Conservation (phyloP, 345 rosid species). For the Sisymbrium irio region DNA sequence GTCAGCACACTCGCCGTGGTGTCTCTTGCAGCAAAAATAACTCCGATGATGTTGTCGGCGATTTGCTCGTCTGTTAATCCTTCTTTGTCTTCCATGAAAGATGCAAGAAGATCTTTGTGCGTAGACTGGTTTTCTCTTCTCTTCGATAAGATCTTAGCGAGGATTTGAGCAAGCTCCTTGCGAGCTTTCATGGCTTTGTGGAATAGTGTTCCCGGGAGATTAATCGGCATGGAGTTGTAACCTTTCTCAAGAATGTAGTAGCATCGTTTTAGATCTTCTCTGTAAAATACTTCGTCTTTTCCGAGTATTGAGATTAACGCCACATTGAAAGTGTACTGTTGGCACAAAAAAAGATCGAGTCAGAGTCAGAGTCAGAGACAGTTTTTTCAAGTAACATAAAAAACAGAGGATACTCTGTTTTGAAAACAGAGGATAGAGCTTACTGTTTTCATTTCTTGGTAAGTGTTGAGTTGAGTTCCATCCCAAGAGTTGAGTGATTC, state of each 20-base stretch:
- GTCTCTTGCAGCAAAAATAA: constrained; percentile 87
- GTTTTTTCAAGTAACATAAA: background rate
- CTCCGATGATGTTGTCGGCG: constrained; percentile 90
- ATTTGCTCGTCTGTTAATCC: constrained; percentile 73
- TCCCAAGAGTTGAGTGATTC: constrained; percentile 42
- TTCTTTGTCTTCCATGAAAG: constrained; percentile 75
- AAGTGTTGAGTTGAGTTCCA: constrained; percentile 49
- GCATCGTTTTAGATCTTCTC: constrained; percentile 64
- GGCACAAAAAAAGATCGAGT: background rate
- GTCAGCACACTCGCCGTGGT: constrained; percentile 84
- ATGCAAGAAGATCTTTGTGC: constrained; percentile 57
- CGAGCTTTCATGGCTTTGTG: constrained; percentile 92
- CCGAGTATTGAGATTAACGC: constrained; percentile 78
- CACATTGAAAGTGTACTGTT: constrained; percentile 83
- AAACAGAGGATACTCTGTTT: constrained; percentile 14
- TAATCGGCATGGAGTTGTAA: constrained; percentile 81
- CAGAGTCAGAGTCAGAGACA: background rate
- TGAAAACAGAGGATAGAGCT: background rate
- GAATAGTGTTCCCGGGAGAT: constrained; percentile 74
- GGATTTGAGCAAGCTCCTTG: constrained; percentile 62
- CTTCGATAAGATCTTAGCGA: constrained; percentile 55
- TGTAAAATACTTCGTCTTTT: constrained; percentile 50
- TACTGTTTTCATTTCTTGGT: constrained; percentile 85
- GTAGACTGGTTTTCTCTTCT: constrained; percentile 50
- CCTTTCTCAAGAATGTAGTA: constrained; percentile 73